Evolutionary conservation across 805 yeast species (phyloP), one percentile per base, ranked within the genome.

Genomic region (Candida mattraensis): DNA sequence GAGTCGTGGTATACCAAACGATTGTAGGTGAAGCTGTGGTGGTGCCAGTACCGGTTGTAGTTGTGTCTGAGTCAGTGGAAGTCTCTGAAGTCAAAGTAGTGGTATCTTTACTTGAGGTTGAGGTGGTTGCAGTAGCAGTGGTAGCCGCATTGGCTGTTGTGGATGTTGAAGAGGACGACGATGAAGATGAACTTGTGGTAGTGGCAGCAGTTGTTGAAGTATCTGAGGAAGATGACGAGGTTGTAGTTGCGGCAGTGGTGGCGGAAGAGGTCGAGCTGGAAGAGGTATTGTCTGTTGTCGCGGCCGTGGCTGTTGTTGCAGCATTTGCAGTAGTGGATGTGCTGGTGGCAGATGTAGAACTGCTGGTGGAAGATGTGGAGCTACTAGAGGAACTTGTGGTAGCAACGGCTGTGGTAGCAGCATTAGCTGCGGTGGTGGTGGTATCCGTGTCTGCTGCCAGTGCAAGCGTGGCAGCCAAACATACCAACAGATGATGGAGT

Each of bases 41-140:
- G 1, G 67, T 61, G 5, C 67, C 51, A 10, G 50, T 41, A 0
- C 44, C 50, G 21, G 59, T 54, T 5, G 56, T 21, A 2, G 39
- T 33, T n/a, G n/a, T n/a, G n/a, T n/a, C n/a, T n/a, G n/a, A n/a
- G n/a, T n/a, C n/a, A 7, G 7, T 13, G 15, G 35, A 18, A 18
- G 16, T 19, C n/a, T 27, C 28, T 15, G 30, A 28, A 5, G 37
- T 23, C 7, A 33, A 12, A 16, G 51, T 33, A 12, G 50, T 28
- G 9, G 42, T 35, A 7, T 57, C 40, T 1, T 64, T 60, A 3
- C 67, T 49, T 12, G 19, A 13, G 7, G 46, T 36, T 0, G 43
- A 47, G 31, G 58, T 52, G 7, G 58, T 13, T 8, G 42, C 34
- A 3, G 66, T 45, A 2, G 66, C 38, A 4, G 39, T 13, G n/a